Conservation (phyloP, 768 basidiomycete genomes). For the Nevesoporus exiguus region DNA sequence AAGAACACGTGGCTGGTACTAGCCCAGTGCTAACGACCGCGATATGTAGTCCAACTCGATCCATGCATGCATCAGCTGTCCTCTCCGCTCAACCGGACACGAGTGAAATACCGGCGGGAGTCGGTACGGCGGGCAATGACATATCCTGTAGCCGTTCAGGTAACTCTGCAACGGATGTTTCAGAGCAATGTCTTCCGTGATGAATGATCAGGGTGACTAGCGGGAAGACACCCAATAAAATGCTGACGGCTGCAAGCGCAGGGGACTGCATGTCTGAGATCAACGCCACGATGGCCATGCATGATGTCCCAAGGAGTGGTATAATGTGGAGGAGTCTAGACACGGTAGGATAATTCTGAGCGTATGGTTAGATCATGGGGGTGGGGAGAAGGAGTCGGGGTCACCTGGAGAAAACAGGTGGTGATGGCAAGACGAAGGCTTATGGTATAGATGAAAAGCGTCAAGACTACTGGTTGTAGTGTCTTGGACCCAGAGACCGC, state of each 20-base stretch:
- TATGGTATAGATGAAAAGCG: conserved; percentile 24
- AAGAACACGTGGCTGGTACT: no score
- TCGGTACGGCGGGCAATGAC: not conserved
- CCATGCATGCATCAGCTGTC: no score
- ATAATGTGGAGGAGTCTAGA: not conserved
- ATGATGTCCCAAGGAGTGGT: conserved; percentile 7
- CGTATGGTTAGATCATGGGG: not conserved
- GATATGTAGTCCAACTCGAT: not conserved
- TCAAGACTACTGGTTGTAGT: conserved; percentile 7
- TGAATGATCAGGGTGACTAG: not conserved
- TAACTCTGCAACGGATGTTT: not conserved
- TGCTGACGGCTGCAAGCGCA: not conserved
- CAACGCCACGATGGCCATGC: conserved; percentile 10
- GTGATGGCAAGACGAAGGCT: conserved; percentile 16
- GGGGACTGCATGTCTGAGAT: conserved; percentile 7
- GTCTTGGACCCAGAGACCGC: conserved; percentile 11
- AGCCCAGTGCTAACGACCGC: no score
- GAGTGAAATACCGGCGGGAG: not conserved
- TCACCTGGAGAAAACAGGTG: conserved; percentile 2
- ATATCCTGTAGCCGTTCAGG: not conserved
- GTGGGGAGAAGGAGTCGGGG: not conserved
- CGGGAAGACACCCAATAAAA: conserved; percentile 15
- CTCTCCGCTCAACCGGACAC: not conserved
- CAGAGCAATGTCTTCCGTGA: not conserved
- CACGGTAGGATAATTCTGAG: conserved; percentile 5